These are phyloP conservation scores for Stephania cephalantha DNA, from an alignment of 164 flowering plant genomes.

Conservation along the genomic window DNA sequence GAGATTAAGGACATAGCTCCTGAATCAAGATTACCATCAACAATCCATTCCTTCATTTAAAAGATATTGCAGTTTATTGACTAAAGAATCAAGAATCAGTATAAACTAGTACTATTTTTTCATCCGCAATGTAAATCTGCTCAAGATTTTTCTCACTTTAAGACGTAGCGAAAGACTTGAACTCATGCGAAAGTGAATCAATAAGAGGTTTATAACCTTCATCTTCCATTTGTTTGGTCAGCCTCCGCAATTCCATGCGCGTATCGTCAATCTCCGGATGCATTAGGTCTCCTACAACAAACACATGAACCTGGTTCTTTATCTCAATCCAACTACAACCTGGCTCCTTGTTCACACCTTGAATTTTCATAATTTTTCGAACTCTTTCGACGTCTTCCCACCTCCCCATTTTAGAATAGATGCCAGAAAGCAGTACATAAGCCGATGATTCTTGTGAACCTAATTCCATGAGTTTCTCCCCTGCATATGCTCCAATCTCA, in stretches of 20 bases:
- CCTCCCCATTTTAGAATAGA: slow-evolving; percentile 55
- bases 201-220: slow-evolving; percentile 42
- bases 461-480: slow-evolving; percentile 66
- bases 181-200: slow-evolving; percentile 15
- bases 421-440: slow-evolving; percentile 59
- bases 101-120: not conserved
- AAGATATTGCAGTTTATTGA: not conserved
- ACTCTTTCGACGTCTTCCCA: slow-evolving; percentile 64
- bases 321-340: slow-evolving; percentile 90
- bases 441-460: slow-evolving; percentile 79
- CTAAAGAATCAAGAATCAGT: not conserved
- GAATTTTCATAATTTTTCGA: slow-evolving; percentile 45
- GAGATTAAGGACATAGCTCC: not conserved
- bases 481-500: slow-evolving; percentile 70
- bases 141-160: not conserved
- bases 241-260: slow-evolving; percentile 27
- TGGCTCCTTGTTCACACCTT: slow-evolving; percentile 66
- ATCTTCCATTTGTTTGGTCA: slow-evolving; percentile 51
- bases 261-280: slow-evolving; percentile 53
- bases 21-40: not conserved
- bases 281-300: slow-evolving; percentile 66
- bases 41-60: not conserved
- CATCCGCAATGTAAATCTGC: not conserved
- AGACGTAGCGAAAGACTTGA: not conserved
- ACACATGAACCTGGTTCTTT: slow-evolving; percentile 55